Evolutionary conservation across 139 green algal species (phyloP), one percentile per base, ranked within the genome.

Genomic region (Closterium sp.): DNA sequence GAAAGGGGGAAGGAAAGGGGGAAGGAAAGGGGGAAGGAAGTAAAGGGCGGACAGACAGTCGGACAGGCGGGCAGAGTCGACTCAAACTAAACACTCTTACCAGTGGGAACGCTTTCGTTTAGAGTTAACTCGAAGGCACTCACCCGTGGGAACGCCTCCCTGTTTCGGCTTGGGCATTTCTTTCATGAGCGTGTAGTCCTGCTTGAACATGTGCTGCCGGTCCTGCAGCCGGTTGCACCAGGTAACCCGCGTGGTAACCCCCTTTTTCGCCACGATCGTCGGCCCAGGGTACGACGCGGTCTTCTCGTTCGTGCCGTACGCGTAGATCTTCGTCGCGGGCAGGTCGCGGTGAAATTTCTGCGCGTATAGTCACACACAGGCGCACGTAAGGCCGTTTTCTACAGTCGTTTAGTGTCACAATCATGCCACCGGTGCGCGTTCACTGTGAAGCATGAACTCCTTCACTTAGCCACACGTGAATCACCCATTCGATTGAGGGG

Each of bases 311-410:
- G 24, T 31, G 24, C 90, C 90, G 28, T 87, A 92, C 11, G 70
- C 90, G 45, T 92, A 92, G 50, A 92, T 11, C 30, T 31, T 70
- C 32, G 90, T 92, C 28, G 90, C 24, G 19, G 90, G 90, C 22
- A 92, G 86, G 24, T 92, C 90, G 31, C 90, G 38, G 45, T 92
- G 90, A 10, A 92, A n/a, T 32, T 91, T 92, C 90, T 92, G 90
- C 29, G 24, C 27, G 28, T 30, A 62, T 24, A 29, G 70, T 62
- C 62, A 17, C 62, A 28, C 38, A 90, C n/a, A 90, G 30, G 27
- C n/a, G n/a, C n/a, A n/a, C n/a, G n/a, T n/a, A n/a, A n/a, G n/a
- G n/a, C n/a, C n/a, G n/a, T n/a, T n/a, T n/a, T n/a, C n/a, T n/a
- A n/a, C n/a, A n/a, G n/a, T n/a, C n/a, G n/a, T n/a, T n/a, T n/a